Conservation (phyloP, 306 rosid species). For the Amphicarpaea edgeworthii region DNA sequence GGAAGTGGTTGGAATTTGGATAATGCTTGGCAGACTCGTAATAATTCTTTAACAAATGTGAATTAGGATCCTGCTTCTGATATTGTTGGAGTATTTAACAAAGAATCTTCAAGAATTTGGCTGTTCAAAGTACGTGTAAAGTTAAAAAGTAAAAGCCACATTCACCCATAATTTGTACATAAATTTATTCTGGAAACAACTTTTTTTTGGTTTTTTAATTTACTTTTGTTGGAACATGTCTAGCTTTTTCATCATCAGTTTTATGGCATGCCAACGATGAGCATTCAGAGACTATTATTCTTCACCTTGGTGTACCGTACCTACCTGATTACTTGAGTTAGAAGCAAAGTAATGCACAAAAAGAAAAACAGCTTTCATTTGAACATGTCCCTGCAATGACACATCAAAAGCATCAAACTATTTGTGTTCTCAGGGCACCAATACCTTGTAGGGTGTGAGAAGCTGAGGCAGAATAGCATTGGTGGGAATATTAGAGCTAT, state of each 20-base stretch:
- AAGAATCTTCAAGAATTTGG: background rate
- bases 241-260: constrained; percentile 16
- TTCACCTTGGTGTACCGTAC: background rate
- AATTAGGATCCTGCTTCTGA: background rate
- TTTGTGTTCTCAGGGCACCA: constrained; percentile 58
- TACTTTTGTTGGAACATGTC: background rate
- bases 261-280: constrained; percentile 20
- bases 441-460: constrained; percentile 8
- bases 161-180: background rate
- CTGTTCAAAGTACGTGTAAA: background rate
- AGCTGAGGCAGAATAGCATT: constrained; percentile 28
- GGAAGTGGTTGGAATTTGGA: no score
- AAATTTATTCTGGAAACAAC: constrained; percentile 8
- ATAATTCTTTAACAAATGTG: background rate
- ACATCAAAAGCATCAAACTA: constrained; percentile 14
- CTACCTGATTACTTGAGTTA: constrained; percentile 8
- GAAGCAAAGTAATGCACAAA: constrained; percentile 29
- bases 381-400: constrained; percentile 28
- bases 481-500: constrained; percentile 43
- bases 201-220: background rate
- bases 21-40: background rate
- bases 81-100: background rate
- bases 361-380: constrained; percentile 28
- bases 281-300: constrained; percentile 16
- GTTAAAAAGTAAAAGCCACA: background rate